Evolutionary conservation across 2,329 filamentous ascomycete species (phyloP), one percentile per base, ranked within the genome.

Genomic region (Aspergillus caelatus): DNA sequence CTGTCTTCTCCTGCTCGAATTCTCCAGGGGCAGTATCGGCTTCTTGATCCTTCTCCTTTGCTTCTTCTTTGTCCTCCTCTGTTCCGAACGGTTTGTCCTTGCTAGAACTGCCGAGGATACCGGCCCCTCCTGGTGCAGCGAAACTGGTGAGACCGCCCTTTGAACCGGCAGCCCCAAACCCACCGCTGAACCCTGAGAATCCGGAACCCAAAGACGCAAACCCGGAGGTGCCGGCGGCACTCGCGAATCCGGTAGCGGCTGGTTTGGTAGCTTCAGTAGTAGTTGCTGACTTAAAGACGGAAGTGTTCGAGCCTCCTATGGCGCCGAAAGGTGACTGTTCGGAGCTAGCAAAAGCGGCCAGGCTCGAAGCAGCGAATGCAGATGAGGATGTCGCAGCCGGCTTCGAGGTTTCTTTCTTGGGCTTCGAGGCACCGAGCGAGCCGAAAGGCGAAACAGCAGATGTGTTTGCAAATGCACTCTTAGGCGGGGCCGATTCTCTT

Each of bases 21-120:
- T 84, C 84, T 19, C 83, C 81, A 32, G 78, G 79, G 1, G 72
- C 76, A 9, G 74, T 71, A 32, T 80, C 77, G 21, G 72, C 82
- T 43, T 86, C 84, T 6, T 79, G 79, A 43, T 85, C 82, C 14
- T 83, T 82, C 4, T 83, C 81, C 30, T 82, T 80, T 8, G 30
- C 80, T 6, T 81, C 79, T 34, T 79, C 79, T 59, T 81, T 75
- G 55, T 80, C 77, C 45, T 89, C 88, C 1, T 91, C 87, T 14
- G 92, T 91, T 36, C 93, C 93, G 74, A 97, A 95, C 0, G 92
- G 86, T 77, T 87, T 92, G 4, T 71, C 56, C 58, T 75, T 73
- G 23, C 66, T 67, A n/a, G 63, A 72, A 60, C 67, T 71, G 2
- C 80, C 80, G 63, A 82, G 77, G 54, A 80, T 80, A 21, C 77